Evolutionary conservation across 2,329 filamentous ascomycete species (phyloP), one percentile per base, ranked within the genome.

Genomic region (Trichoderma sp.): DNA sequence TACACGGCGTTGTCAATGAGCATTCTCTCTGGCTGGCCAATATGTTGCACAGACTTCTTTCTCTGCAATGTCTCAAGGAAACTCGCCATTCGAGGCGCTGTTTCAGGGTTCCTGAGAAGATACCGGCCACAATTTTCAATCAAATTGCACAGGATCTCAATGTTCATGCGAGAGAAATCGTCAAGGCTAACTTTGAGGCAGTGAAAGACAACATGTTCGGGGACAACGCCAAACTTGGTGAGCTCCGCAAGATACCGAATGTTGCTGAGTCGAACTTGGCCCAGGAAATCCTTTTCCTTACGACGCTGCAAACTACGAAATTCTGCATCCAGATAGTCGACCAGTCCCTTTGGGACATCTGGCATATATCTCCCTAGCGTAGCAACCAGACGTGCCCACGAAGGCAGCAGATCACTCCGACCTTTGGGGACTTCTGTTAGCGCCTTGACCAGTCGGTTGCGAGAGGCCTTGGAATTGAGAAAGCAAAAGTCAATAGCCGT

Each of bases 101-200:
- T 98, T 77, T 98, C 95, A 0, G 95, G 93, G 79, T 97, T 98
- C 67, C 96, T 94, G 75, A 99, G 89, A 27, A 99, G 87, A 84
- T 98, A 99, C 21, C 97, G 92, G 60, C 97, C 97, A 81, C 97
- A 99, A 78, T 98, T 98, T 83, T 99, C 97, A 27, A 99, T 89
- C 33, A 99, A 88, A 81, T 97, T 97, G 81, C 95, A 97, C 78
- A 99, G 96, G 80, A 99, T 98, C 83, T 99, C 97, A 78, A 99
- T 98, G 81, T 99, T 99, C 94, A 98, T 98, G 77, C 96, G 91
- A 3, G 97, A 98, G 82, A 99, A 99, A 81, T 99, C 97, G 80
- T 99, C 97, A 33, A 99, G 86, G 79, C 96, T 97, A 83, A 99
- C 96, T 84, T 98, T 99, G 80, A 99, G 91, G 82, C 97, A 99